Conservation (phyloP, 331 rosid genomes). For the Malus hybrid region DNA sequence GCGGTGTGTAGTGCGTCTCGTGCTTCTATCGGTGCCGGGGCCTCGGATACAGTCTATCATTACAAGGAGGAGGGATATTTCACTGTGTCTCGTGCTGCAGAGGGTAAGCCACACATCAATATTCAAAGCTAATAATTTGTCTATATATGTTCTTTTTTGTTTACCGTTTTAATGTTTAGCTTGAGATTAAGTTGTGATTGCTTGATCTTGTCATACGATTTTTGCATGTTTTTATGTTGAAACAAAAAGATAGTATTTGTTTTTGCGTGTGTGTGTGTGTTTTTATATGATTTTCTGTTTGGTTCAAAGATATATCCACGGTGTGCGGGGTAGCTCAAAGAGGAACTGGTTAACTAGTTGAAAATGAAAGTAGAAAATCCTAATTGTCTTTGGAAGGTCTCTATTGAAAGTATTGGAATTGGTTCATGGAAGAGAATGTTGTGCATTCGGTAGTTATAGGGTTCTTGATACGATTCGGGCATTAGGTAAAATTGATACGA, state of each 20-base stretch:
- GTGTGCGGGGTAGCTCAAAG: neutral
- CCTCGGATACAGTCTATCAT: conserved; percentile 10
- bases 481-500: neutral
- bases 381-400: neutral
- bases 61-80: conserved; percentile 16
- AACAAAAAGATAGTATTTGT: neutral
- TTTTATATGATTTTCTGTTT: neutral
- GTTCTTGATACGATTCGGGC: neutral
- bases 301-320: neutral
- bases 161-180: neutral
- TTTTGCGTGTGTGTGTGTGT: neutral
- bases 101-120: conserved; percentile 3
- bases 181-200: neutral
- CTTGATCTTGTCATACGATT: neutral
- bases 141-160: neutral
- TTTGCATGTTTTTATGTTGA: neutral
- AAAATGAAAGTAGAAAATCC: neutral
- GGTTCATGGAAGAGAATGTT: neutral
- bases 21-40: conserved; percentile 20
- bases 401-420: neutral
- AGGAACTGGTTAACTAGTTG: neutral
- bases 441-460: neutral
- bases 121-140: conserved; percentile 18
- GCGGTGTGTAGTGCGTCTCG: conserved; percentile 22
- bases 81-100: neutral